Base-by-base conservation (phyloP, 2,329 filamentous ascomycete species). In the Botrytis hyacinthi region DNA sequence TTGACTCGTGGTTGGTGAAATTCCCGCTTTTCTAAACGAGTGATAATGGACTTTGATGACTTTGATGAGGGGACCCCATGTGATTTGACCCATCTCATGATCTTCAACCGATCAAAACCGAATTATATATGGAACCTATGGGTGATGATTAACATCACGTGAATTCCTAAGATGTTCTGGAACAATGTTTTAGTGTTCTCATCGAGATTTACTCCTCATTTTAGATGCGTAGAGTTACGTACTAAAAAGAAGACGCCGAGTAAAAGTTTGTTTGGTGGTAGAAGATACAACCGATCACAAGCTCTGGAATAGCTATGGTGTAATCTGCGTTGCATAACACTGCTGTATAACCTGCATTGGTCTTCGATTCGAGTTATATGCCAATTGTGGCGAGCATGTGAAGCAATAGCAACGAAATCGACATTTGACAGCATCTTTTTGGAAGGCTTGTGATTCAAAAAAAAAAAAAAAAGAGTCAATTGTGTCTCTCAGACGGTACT, bases 91-190 rank as follows among this genome's bases (percentile, higher is more conserved):
- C 40, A 37, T 67, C 60, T 42, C 29, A 32, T 59, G 29, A 37
- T 68, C 26, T 61, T 73, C 54, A 73, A 65, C 71, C 71, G 71
- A 61, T 37, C 35, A 69, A 54, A 73, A 73, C 54, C 71, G 71
- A 61, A 61, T 14, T 20, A 14, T 26, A 37, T 35, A 20, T 60
- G 54, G n/a, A 37, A 1, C 18, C 68, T 29, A 22, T 46, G 54
- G 37, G 29, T 54, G 46, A 42, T 35, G 63, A 73, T 42, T 9
- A 14, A 16, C 48, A 32, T 73, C 63, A 72, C 71, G 71, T 73
- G 71, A 69, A 12, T 2, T 59, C 14, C n/a, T 20, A 54, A 54
- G 14, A 37, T 29, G 42, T 73, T 73, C 71, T 73, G 51, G 71
- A 73, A 73, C 71, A 14, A 59, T 29, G 51, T 29, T 42, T 68